Base-by-base conservation (phyloP, 1,139 yeast genomes). In the Cylindricascospora bacillispora region DNA sequence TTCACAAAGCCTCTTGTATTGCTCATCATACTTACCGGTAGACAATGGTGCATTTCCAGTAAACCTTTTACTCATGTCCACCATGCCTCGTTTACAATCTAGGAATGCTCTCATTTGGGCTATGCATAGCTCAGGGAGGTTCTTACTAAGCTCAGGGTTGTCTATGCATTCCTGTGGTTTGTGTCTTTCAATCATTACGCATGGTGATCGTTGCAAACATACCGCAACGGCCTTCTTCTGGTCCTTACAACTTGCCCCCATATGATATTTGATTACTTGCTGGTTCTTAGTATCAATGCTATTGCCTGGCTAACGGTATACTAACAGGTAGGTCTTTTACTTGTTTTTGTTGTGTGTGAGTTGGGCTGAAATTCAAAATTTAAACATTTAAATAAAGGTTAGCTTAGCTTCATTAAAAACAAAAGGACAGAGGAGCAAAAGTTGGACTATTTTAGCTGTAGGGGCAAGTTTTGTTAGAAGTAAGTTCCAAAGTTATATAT, bases 161-260 rank as follows among this genome's bases (percentile, higher is more conserved):
- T 80, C 78, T 15, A 86, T 57, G 52, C 98, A 89, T 37, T 83
- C 77, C 41, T 81, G 78, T 4, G 98, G 98, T 3, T 85, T 81
- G 56, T 89, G 69, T 40, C 98, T 65, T 40, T 89, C 82, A 24
- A 89, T 69, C 61, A 89, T 67, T 33, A 89, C 98, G 56, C 98
- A 89, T 11, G 97, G 97, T 4, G 97, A 85, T 52, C 95, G 66
- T 54, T 89, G 98, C 29, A 89, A 65, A 51, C 98, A 89, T 15
- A 89, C 77, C 5, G 97, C 97, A 38, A 89, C 83, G 11, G 93
- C 94, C 46, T 73, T 82, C 47, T 85, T 72, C 49, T 86, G 92
- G 56, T 89, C 98, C 48, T 81, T 78, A 57, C 98, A 89, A 65
- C 94, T 85, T 35, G 57, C 57, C 27, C 49, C 57, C 58, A 53